phyloP scores from a whole-genome alignment of 306 rosid species.

The Sicyos edulis region DNA sequence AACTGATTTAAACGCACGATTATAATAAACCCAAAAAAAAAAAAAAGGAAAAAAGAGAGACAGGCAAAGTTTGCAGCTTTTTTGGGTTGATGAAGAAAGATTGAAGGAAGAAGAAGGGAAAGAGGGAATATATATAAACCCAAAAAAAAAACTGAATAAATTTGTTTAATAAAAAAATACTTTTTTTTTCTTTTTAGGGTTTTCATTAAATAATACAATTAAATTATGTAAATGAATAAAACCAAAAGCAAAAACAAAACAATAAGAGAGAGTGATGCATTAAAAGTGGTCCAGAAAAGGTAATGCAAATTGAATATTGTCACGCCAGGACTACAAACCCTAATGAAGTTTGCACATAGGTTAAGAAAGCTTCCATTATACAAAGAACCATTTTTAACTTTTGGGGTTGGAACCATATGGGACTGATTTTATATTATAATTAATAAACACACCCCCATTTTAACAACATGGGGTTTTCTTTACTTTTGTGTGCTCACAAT shows the following conservation, averaged over 20 bases:
- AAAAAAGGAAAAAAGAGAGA: neutral
- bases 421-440: neutral
- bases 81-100: neutral
- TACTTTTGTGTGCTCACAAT: neutral
- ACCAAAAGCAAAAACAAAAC: conserved; percentile 19
- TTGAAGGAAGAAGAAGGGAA: neutral
- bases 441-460: neutral
- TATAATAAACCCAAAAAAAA: neutral
- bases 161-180: neutral
- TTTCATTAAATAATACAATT: conserved; percentile 4
- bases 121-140: conserved; percentile 8
- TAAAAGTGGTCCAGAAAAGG: conserved; percentile 21
- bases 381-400: conserved; percentile 12
- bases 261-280: conserved; percentile 6
- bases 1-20: conserved; percentile 19
- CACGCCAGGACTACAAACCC: conserved; percentile 21
- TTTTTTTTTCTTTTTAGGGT: neutral
- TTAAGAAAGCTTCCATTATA: conserved; percentile 11
- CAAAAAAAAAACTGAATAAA: neutral
- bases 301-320: conserved; percentile 18
- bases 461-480: neutral
- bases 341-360: conserved; percentile 14
- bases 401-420: conserved; percentile 3
- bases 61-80: conserved; percentile 13
- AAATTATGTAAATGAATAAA: conserved; percentile 7